A percentile compares a stretch with the other conserved stretches of the same genome.
Evolutionary conservation across 129 eudicot genomes (phyloP).

Genomic region (Oenanthe sinensis): DNA sequence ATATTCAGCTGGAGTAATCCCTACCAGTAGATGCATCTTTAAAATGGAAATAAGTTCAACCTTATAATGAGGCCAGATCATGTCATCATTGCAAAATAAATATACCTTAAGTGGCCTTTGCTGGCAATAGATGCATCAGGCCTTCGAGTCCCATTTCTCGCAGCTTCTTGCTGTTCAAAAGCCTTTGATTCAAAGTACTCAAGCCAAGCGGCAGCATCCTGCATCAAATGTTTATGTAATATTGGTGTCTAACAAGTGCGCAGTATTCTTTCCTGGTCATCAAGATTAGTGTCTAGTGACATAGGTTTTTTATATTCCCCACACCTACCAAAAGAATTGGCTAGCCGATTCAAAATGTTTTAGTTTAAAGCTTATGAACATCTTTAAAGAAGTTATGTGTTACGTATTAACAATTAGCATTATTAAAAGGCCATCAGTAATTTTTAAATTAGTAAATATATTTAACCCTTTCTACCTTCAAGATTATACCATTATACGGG

Average conservation of each 20-base stretch:
- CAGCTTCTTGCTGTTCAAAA: conserved; percentile 99
- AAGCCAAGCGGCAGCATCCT: conserved; percentile 99
- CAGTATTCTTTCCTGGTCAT: not conserved
- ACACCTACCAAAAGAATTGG: not conserved
- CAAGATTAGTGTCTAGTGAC: not conserved
- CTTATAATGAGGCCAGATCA: not conserved
- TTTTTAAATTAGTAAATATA: not conserved
- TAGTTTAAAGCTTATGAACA: not conserved
- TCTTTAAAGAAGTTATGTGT: not conserved
- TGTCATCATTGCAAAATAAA: not conserved
- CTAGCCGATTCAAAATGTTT: not conserved
- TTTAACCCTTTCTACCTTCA: not conserved
- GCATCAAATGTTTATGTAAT: conserved; percentile 18
- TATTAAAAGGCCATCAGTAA: not conserved
- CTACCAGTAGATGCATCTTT: not conserved
- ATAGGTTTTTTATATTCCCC: not conserved
- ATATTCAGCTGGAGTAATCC: not conserved
- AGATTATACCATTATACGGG: not conserved
- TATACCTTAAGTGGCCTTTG: conserved; percentile 97
- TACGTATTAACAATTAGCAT: not conserved
- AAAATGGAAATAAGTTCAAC: not conserved
- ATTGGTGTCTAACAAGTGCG: not conserved
- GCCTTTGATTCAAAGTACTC: conserved; percentile 99
- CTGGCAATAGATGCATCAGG: conserved; percentile 99
- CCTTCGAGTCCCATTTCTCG: conserved; percentile 84